Conservation (phyloP, 345 rosid genomes). For the Gossypioides kirkii region DNA sequence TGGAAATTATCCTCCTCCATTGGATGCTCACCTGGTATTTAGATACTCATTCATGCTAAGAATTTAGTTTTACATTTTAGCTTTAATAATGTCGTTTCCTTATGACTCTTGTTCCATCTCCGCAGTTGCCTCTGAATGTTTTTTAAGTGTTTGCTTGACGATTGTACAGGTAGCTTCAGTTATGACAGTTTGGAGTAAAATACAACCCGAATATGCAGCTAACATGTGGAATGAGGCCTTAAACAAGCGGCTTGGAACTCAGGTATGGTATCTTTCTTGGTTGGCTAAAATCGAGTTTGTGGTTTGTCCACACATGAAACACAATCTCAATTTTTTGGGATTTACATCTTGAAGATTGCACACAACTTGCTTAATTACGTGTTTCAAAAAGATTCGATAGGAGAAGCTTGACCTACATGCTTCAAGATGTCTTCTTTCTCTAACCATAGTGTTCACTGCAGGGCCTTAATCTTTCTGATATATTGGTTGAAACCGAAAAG, state of each 20-base stretch:
- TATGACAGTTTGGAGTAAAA: slow-evolving; percentile 90
- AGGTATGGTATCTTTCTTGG: slow-evolving; percentile 35
- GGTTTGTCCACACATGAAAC: background rate
- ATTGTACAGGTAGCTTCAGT: slow-evolving; percentile 83
- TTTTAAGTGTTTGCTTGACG: slow-evolving; percentile 12
- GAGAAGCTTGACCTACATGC: background rate
- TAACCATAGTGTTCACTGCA: slow-evolving; percentile 25
- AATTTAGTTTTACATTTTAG: background rate
- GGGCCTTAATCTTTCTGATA: slow-evolving; percentile 78
- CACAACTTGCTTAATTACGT: background rate
- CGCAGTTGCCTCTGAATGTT: background rate
- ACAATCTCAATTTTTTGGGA: background rate
- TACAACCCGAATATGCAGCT: slow-evolving; percentile 92
- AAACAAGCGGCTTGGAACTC: slow-evolving; percentile 87
- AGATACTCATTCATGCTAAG: background rate
- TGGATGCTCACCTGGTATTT: slow-evolving; percentile 86
- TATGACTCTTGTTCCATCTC: background rate
- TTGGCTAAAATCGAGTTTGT: background rate
- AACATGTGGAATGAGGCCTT: slow-evolving; percentile 95
- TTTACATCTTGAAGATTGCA: background rate
- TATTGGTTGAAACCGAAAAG: slow-evolving; percentile 78
- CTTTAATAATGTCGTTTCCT: background rate
- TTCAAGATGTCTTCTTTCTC: background rate
- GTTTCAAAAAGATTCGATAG: background rate
- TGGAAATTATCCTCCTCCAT: slow-evolving; percentile 91